These are phyloP conservation scores for Phytophthora hibernalis DNA, from an alignment of 352 stramenopile genomes.

Conservation along the genomic window DNA sequence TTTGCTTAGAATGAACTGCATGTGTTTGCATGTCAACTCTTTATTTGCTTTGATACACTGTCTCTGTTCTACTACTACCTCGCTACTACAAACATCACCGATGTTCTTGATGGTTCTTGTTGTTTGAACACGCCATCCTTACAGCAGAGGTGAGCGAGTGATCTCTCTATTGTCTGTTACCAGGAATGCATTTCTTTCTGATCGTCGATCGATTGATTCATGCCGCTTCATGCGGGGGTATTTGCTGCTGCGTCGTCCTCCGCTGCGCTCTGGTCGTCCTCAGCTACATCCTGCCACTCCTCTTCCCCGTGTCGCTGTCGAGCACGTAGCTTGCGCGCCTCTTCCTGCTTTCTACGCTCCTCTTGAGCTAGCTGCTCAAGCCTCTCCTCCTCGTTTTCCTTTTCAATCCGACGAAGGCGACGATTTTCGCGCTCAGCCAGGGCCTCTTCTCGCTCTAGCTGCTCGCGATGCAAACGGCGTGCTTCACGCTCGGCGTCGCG, in stretches of 20 bases:
- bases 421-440: conserved; percentile 62
- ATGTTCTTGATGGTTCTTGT: background rate
- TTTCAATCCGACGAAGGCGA: conserved; percentile 65
- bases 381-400: conserved; percentile 61
- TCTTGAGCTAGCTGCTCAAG: conserved; percentile 47
- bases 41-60: background rate
- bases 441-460: conserved; percentile 63
- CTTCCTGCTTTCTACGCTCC: conserved; percentile 55
- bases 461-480: conserved; percentile 54
- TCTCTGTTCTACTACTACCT: background rate
- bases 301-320: conserved; percentile 49
- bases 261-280: conserved; percentile 22
- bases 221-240: background rate
- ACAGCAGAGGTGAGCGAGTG: conserved; percentile 1
- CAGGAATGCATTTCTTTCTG: conserved; percentile 17
- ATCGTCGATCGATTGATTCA: background rate
- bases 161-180: conserved; percentile 36
- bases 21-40: background rate
- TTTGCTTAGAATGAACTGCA: conserved; percentile 26
- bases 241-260: conserved; percentile 7
- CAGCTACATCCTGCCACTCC: conserved; percentile 34
- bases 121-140: conserved; percentile 2
- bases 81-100: background rate
- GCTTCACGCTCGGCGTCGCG: conserved; percentile 63
- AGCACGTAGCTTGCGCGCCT: conserved; percentile 58